These are phyloP conservation scores for Quercus alba DNA, from an alignment of 306 rosid genomes.

Conservation along the genomic window DNA sequence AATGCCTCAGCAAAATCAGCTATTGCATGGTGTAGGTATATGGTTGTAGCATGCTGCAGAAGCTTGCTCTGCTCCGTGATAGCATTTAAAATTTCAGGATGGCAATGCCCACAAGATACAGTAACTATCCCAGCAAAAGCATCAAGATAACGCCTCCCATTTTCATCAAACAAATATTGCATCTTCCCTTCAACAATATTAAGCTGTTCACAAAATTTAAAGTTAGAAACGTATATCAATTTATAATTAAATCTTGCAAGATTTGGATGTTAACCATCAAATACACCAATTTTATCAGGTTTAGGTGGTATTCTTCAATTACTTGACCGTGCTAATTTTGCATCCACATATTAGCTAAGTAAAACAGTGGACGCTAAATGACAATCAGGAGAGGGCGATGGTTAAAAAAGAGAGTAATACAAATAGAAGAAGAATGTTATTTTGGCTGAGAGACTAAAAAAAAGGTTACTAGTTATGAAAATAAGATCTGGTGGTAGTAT, in stretches of 20 bases:
- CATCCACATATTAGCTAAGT: no score
- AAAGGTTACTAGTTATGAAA: no score
- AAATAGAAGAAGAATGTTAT: no score
- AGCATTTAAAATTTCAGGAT: slow-evolving; percentile 70
- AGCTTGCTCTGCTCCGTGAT: slow-evolving; percentile 71
- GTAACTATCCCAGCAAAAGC: slow-evolving; percentile 99
- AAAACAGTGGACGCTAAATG: no score
- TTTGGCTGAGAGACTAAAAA: no score
- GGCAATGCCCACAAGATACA: slow-evolving; percentile 95
- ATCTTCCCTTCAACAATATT: slow-evolving; percentile 95
- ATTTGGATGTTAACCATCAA: not conserved
- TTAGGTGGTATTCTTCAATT: no score
- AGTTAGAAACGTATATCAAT: slow-evolving; percentile 12
- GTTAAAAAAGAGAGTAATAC: no score
- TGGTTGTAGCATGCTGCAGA: slow-evolving; percentile 85
- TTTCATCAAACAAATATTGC: slow-evolving; percentile 88
- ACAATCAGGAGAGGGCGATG: no score
- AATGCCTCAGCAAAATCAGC: slow-evolving; percentile 81
- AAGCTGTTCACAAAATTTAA: slow-evolving; percentile 41
- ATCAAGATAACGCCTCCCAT: slow-evolving; percentile 88
- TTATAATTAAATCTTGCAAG: not conserved
- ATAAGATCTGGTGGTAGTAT: no score
- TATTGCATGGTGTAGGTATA: slow-evolving; percentile 67
- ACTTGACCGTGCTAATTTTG: no score
- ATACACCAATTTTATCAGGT: not conserved